phyloP scores from a whole-genome alignment of 2,329 filamentous ascomycete species.

The Penicillium sp. region DNA sequence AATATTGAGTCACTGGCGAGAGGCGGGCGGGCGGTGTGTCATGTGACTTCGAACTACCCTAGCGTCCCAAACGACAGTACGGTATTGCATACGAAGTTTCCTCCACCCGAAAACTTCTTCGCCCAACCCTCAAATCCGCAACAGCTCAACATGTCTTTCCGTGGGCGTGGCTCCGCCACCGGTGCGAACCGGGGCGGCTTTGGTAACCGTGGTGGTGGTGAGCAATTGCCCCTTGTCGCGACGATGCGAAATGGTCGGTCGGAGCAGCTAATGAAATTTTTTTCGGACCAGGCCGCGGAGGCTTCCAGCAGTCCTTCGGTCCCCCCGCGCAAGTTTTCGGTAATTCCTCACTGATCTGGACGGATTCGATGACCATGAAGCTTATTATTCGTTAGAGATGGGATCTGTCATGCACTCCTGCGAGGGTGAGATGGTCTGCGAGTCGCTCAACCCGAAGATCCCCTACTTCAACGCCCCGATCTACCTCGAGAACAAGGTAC shows the following conservation, averaged over 20 bases:
- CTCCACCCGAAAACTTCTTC: constrained; percentile 48
- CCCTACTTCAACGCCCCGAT: constrained; percentile 99
- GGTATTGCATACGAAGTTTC: constrained; percentile 47
- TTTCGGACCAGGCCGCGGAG: constrained; percentile 59
- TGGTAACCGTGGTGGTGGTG: constrained; percentile 50
- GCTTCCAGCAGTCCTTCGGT: constrained; percentile 65
- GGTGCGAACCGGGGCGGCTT: constrained; percentile 59
- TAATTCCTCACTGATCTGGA: constrained; percentile 35
- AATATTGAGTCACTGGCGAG: constrained; percentile 19
- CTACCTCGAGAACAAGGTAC: constrained; percentile 96
- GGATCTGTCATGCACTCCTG: constrained; percentile 91
- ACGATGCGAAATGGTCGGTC: constrained; percentile 7
- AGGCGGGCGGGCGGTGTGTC: constrained; percentile 39
- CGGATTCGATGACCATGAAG: constrained; percentile 13
- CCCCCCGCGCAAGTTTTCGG: constrained; percentile 65
- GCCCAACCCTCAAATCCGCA: constrained; percentile 31
- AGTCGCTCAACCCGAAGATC: constrained; percentile 91
- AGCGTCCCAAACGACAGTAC: constrained; percentile 44
- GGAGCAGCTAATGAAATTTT: constrained; percentile 41
- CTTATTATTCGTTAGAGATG: constrained; percentile 69
- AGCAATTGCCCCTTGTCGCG: constrained; percentile 20
- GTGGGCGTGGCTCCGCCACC: constrained; percentile 57
- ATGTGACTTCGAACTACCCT: constrained; percentile 41
- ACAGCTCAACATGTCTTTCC: constrained; percentile 64
- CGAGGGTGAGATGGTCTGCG: constrained; percentile 98